Base-by-base conservation (phyloP, 176 grass and related monocot genomes). In the Alopecurus myosuroides region DNA sequence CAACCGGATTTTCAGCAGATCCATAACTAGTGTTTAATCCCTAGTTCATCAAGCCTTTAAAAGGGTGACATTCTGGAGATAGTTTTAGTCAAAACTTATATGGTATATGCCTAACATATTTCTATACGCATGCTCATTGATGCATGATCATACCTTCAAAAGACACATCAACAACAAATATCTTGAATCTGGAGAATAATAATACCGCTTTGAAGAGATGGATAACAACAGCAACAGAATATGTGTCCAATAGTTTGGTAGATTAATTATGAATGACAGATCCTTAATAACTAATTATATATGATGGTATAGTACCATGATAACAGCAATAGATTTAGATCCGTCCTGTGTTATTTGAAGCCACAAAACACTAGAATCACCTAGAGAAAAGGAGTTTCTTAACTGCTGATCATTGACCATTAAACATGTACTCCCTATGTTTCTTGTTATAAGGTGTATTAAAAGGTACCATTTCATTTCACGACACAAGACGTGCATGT, bases 321-420 rank as follows among this genome's bases (percentile, higher is more conserved):
- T 65, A 36, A n/a, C 70, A 66, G 25, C 35, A 3, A 82, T 58
- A 66, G 7, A 50, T 49, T 30, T 35, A 65, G 5, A 88, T 84
- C 81, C 36, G 13, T 79, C 15, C 31, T 57, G 3, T 4, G 4
- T 85, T 57, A 22, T 37, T 29, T 22, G 34, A 57, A 81, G 25
- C 33, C 26, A 69, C 35, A 61, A 80, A 58, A 14, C 39, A 42
- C 30, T 52, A 68, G 36, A 1, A 15, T 30, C 78, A 67, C 6
- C 44, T 45, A 76, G 49, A 81, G 58, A 18, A 81, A 66, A 34
- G 15, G 11, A 55, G 15, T 70, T 53, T 22, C n/a, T 51, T 6
- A 1, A 58, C 20, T 85, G 34, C 22, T n/a, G 80, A 89, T 39
- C 52, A 76, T 70, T 90, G 82, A 89, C 39, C n/a, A 79, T n/a